A percentile compares a stretch with the other conserved stretches of the same genome.
Conservation (phyloP, 352 stramenopile genomes). For the Globisporangium recalcitrans region DNA sequence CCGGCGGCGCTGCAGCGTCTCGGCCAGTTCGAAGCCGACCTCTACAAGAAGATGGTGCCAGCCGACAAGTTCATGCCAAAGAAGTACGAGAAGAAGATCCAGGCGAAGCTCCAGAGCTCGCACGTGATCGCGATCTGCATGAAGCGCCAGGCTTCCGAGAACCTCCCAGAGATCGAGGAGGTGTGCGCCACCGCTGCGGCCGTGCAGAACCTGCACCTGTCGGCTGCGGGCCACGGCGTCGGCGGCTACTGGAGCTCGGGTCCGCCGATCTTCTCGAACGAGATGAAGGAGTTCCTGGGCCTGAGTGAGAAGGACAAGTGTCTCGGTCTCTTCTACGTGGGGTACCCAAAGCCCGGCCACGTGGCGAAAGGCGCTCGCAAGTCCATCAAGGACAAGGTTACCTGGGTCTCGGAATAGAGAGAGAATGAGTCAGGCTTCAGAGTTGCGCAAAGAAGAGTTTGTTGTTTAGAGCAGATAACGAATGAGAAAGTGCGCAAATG, state of each 20-base stretch:
- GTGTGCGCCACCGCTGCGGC: slow-evolving; percentile 67
- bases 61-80: slow-evolving; percentile 65
- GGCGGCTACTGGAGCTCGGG: slow-evolving; percentile 87
- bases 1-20: slow-evolving; percentile 46
- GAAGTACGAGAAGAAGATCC: slow-evolving; percentile 78
- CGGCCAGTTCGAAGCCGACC: slow-evolving; percentile 51
- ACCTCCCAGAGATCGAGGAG: slow-evolving; percentile 79
- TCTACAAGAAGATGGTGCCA: slow-evolving; percentile 67
- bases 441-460: background rate
- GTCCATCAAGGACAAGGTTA: slow-evolving; percentile 75
- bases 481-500: background rate
- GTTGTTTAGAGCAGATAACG: slow-evolving; percentile 9
- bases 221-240: slow-evolving; percentile 55
- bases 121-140: slow-evolving; percentile 85
- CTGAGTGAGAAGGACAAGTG: slow-evolving; percentile 72
- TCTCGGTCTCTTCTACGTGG: slow-evolving; percentile 82
- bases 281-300: slow-evolving; percentile 81
- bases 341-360: slow-evolving; percentile 47
- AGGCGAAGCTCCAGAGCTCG: slow-evolving; percentile 61
- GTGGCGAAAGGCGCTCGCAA: slow-evolving; percentile 53
- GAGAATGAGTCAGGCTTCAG: background rate
- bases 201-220: slow-evolving; percentile 84
- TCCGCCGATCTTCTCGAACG: slow-evolving; percentile 46
- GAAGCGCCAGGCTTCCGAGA: slow-evolving; percentile 81
- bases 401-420: slow-evolving; percentile 34